These are phyloP conservation scores for Gilbertella persicaria DNA, from an alignment of 371 early-diverging fungal species.

Conservation along the genomic window DNA sequence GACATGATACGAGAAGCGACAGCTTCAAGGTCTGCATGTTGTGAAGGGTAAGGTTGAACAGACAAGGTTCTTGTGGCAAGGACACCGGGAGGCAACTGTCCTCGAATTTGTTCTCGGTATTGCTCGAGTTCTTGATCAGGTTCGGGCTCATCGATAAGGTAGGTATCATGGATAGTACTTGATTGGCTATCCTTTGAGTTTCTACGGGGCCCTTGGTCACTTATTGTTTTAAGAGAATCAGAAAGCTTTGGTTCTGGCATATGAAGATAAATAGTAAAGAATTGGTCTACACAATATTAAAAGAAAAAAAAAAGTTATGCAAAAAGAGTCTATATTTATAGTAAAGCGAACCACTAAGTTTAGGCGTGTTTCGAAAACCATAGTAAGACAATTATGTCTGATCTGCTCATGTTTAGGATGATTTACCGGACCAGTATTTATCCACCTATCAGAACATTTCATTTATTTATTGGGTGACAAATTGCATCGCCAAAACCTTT, in stretches of 20 bases:
- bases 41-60: constrained; percentile 19
- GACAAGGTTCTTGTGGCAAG: constrained; percentile 23
- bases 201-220: not conserved
- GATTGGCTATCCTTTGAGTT: constrained; percentile 8
- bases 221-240: not conserved
- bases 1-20: constrained; percentile 12
- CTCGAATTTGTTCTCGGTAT: constrained; percentile 24
- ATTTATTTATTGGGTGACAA: not conserved
- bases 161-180: constrained; percentile 20
- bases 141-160: constrained; percentile 17
- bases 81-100: constrained; percentile 26
- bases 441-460: not conserved
- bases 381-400: not conserved
- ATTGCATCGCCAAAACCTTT: too few relatives aligned
- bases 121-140: constrained; percentile 20
- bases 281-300: not conserved
- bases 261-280: not conserved
- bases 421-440: not conserved
- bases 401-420: not conserved
- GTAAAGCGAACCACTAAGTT: not conserved
- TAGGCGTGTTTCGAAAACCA: not conserved
- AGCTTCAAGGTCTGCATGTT: constrained; percentile 17
- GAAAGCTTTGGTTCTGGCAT: constrained; percentile 2
- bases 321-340: not conserved
- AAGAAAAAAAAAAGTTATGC: not conserved